Evolutionary conservation across 257 asterid species (phyloP).

Genomic region (Plantago major): DNA sequence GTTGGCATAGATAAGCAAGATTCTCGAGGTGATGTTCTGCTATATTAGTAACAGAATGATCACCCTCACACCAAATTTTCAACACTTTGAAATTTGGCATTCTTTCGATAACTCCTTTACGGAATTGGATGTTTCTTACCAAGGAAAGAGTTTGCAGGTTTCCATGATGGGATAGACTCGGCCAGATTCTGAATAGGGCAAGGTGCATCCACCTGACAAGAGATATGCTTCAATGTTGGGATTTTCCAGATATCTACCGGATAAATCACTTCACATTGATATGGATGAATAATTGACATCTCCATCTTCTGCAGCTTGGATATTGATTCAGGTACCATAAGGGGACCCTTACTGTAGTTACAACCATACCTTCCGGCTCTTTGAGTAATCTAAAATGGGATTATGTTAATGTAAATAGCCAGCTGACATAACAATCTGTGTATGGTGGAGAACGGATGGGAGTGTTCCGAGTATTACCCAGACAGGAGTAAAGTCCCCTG

Average conservation of each 20-base stretch:
- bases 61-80: not conserved
- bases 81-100: constrained; percentile 12
- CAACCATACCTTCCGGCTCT: constrained; percentile 3
- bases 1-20: constrained; percentile 11
- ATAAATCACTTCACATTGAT: not conserved
- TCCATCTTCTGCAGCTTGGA: constrained; percentile 21
- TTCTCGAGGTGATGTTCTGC: constrained; percentile 1
- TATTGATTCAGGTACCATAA: constrained; percentile 15
- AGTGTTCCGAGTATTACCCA: not conserved
- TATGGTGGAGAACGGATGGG: constrained; percentile 1
- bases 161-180: not conserved
- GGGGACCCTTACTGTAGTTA: constrained; percentile 7
- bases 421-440: not conserved
- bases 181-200: not conserved
- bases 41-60: no score
- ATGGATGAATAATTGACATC: not conserved
- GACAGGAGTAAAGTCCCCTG: not conserved
- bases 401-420: not conserved
- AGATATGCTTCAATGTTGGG: constrained; percentile 16
- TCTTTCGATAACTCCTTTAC: not conserved
- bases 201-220: not conserved
- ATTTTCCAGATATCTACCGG: constrained; percentile 27
- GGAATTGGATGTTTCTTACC: not conserved
- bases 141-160: constrained; percentile 16
- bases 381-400: constrained; percentile 13